Evolutionary conservation across 106 monocot genomes (phyloP), one percentile per base, ranked within the genome.

Genomic region (Dendrobium huoshanense): DNA sequence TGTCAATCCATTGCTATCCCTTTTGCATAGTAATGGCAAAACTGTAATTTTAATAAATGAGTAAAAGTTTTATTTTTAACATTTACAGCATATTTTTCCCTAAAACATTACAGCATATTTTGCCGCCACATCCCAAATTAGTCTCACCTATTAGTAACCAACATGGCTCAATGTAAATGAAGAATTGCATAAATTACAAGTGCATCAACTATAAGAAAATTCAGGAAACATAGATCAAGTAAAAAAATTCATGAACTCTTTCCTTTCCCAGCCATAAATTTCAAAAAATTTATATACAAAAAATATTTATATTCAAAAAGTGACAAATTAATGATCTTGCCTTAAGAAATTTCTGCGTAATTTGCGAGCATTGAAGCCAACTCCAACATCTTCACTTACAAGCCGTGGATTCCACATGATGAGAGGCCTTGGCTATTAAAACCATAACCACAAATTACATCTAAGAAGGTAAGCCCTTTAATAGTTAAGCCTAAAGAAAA

Each of bases 361-460:
- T 55, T 89, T 98, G 24, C 97, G 91, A n/a, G 91, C 94, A 82
- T 98, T 98, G 85, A 98, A 92, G n/a, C 97, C 97, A 83, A 98
- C 94, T 84, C 97, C 94, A 81, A 98, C 91, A 88, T 94, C 97
- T 88, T 87, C 88, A 77, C 97, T 98, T 3, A 98, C 85, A 82
- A 98, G 94, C 45, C 97, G 86, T 81, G 97, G 97, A 73, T 98
- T 98, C 97, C 97, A 98, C 97, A 98, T 98, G 64, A 98, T 82
- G 67, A 98, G 97, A 41, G 97, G 92, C 79, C 89, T 98, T 78
- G 92, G 92, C 97, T 98, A 78, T 77, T 54, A 79, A 72, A 33
- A 82, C 43, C 44, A 89, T 61, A 89, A 73, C 41, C 5, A 77
- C 1, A 25, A 80, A 59, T 80, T 56, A 43, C 33, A n/a, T 55